Percentiles rank a stretch among this genome's conserved stretches.
Conservation (phyloP, 768 basidiomycete species). For the Mrakia hoshinonis region DNA sequence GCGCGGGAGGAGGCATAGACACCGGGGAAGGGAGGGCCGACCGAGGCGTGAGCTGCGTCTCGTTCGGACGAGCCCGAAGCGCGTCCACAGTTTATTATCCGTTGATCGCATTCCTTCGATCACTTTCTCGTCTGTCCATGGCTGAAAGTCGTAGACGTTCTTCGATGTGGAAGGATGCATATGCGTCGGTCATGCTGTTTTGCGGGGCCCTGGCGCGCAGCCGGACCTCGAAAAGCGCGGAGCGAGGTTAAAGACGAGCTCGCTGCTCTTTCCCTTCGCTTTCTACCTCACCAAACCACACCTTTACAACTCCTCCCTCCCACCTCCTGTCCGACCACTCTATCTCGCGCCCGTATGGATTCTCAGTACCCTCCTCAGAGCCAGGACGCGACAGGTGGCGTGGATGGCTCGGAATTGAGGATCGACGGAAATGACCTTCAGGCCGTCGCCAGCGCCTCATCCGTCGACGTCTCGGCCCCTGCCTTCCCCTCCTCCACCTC, state of each 20-base stretch:
- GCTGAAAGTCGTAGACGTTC: no score
- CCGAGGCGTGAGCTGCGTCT: no score
- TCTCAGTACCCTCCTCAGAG: neutral
- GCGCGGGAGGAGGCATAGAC: no score
- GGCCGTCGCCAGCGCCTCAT: neutral
- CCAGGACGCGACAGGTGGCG: neutral
- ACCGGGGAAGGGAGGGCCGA: no score
- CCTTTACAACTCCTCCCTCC: neutral
- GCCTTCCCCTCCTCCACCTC: neutral
- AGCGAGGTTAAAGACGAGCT: neutral
- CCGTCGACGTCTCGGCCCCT: neutral
- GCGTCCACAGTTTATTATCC: no score
- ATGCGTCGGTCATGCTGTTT: no score
- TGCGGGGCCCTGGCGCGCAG: no score
- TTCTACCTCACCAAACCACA: neutral
- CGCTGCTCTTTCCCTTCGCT: neutral
- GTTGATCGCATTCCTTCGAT: no score
- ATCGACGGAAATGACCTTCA: neutral
- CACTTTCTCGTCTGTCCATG: no score
- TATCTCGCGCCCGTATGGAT: slow-evolving; percentile 9
- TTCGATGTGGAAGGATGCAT: neutral
- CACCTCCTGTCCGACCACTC: neutral
- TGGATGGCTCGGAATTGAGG: neutral
- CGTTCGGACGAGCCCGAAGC: no score
- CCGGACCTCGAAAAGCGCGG: no score